Evolutionary conservation across 1,284 basidiomycete genomes (phyloP), one percentile per base, ranked within the genome.

Genomic region (Hemileia vastatrix): DNA sequence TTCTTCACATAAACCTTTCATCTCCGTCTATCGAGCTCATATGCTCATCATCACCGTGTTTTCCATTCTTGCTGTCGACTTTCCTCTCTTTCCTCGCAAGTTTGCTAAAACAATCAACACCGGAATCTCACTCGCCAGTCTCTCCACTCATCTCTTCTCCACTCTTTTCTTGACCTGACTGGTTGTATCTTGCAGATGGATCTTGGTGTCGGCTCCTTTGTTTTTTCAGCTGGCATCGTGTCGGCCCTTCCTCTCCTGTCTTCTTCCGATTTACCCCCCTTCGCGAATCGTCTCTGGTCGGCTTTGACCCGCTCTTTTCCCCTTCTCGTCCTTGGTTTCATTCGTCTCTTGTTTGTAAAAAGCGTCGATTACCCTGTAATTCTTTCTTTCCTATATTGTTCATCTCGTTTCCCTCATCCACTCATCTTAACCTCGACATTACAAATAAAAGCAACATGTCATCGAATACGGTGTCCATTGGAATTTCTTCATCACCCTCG

Each of bases 401-500:
- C n/a, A 49, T 2, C 49, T 33, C 6, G 6, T 47, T 13, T 40
- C 11, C 5, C 18, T 49, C 45, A 36, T 48, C 5, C 8, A 13
- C 47, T n/a, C 4, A 27, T 23, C 21, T 32, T 44, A n/a, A 5
- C 23, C 4, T 67, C 60, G 6, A 65, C 55, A 15, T 33, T 23
- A n/a, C 9, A 58, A 62, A 2, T 2, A 3, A 3, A 67, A 93
- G 90, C 94, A 98, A 79, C 95, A 98, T 68, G 84, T 88, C 48
- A 86, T 90, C 0, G 94, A 98, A 78, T 98, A 98, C 68, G 95
- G 95, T 1, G 84, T 85, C 0, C 93, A 97, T 72, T 98, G 95
- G 95, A 98, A 98, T 76, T 98, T 98, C 77, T 98, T 98, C 81
- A 83, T 97, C 71, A 97, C 95, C 0, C 80, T 98, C 11, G 90